Base-by-base conservation (phyloP, 75 land plant species). In the Gnetum montanum region DNA sequence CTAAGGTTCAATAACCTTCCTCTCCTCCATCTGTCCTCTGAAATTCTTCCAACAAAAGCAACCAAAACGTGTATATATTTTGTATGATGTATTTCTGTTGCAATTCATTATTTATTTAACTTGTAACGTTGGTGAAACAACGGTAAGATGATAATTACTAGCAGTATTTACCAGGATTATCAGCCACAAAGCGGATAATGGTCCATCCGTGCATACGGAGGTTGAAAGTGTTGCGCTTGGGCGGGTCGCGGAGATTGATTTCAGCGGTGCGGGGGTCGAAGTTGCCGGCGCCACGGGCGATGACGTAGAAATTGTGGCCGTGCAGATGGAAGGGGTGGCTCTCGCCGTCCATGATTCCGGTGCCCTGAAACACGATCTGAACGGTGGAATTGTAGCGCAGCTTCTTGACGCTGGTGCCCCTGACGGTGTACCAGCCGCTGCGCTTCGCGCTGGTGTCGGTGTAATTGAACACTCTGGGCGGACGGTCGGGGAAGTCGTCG, bases 311-410 rank as follows among this genome's bases (percentile, higher is more conserved):
- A 26, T 33, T 68, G 63, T 25, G 41, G 20, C 72, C 72, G 58
- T 70, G 72, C 11, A 70, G 71, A 23, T 70, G 72, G 48, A 70
- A 36, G 4, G 72, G 72, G 38, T 68, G 72, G 59, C 23, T 58
- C 13, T 70, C 72, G 25, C 29, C 37, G 15, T 24, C 31, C 45
- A 41, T 23, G 22, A 58, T 40, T 13, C 35, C 31, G 22, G 72
- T 70, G 41, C 67, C 72, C 60, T 66, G 72, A 11, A 70, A 46
- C 19, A 70, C 40, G 36, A 70, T 29, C 37, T 70, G 52, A 31
- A 70, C 61, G 25, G 36, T 53, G 15, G 58, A 29, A 16, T 40
- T 40, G 44, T 34, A 68, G 10, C 19, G n/a, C 0, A 63, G 56
- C 10, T 52, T 37, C 2, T 10, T 31, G 3, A 56, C 65, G 25